These are phyloP conservation scores for Fusarium sublunatum DNA, from an alignment of 2,329 filamentous ascomycete genomes.

Conservation along the genomic window DNA sequence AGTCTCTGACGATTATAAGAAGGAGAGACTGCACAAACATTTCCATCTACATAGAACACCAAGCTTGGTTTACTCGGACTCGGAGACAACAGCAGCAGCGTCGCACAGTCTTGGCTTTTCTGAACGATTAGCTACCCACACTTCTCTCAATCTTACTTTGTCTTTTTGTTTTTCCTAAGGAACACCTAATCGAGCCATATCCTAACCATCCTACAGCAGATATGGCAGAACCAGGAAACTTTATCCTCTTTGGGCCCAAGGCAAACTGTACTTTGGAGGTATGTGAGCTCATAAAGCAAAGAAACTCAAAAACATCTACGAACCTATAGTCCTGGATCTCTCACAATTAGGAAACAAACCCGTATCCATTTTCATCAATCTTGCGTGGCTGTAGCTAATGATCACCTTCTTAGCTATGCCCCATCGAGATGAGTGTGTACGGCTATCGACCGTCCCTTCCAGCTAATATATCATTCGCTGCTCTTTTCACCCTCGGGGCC, in stretches of 20 bases:
- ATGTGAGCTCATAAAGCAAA: neutral
- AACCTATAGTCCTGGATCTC: neutral
- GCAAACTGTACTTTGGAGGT: slow-evolving; percentile 37
- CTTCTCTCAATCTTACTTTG: neutral
- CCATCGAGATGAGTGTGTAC: slow-evolving; percentile 55
- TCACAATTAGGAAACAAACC: too few relatives aligned
- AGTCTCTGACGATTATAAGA: neutral
- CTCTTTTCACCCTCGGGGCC: slow-evolving; percentile 58
- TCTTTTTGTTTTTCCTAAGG: too few relatives aligned
- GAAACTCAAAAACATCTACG: neutral
- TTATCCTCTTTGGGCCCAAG: slow-evolving; percentile 27
- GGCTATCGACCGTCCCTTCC: slow-evolving; percentile 56
- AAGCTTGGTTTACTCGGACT: neutral
- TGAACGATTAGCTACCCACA: neutral
- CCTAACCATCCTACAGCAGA: neutral
- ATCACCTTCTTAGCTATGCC: slow-evolving; percentile 12
- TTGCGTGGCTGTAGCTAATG: neutral
- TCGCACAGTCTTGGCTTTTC: neutral
- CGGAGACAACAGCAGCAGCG: neutral
- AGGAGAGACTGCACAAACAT: neutral
- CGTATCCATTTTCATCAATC: too few relatives aligned
- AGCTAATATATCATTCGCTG: slow-evolving; percentile 54
- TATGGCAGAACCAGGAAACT: neutral
- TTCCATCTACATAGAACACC: neutral
- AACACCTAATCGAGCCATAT: too few relatives aligned